Base-by-base conservation (phyloP, 805 yeast genomes). In the Kazachstania taianensis region DNA sequence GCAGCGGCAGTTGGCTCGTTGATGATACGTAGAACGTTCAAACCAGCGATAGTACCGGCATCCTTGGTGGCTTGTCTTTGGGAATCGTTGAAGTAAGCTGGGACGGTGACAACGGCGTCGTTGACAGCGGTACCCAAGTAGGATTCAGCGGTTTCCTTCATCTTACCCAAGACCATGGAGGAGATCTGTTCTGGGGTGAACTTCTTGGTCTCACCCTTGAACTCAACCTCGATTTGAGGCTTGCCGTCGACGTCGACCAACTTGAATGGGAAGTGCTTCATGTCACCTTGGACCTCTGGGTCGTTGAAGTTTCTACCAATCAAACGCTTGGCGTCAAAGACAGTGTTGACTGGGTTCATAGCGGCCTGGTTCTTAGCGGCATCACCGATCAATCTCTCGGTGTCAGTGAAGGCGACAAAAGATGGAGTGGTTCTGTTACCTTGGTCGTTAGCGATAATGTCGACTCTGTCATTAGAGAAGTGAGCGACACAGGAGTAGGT, bases 371-470 rank as follows among this genome's bases (percentile, higher is more conserved):
- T 87, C 78, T 89, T 89, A 42, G 96, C 97, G 50, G 96, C 46
- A 38, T 43, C 46, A 43, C 46, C 46, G 25, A 43, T 43, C 20
- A 43, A 38, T 43, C 46, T 43, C 69, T 89, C 97, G 28, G 87
- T 73, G 59, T 85, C 96, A 20, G 94, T 85, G 75, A 87, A 87
- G 35, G 94, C 96, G 44, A 89, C 96, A 61, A 82, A 87, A 24
- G 96, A 86, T 25, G 96, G 96, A 14, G 96, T 87, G 44, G 94
- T 89, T 72, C 96, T 82, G 74, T 89, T 87, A 72, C 97, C 97
- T 70, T 89, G 96, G 64, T 87, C 96, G 59, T 87, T 87, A 53
- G 96, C 96, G 55, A 87, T 77, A 57, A 87, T 87, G 59, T 89
- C 96, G 41, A 87, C 96, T 53, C 94, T 72, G 59, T 83, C 94